A percentile compares a stretch with the other conserved stretches of the same genome.
phyloP scores from a whole-genome alignment of 495 filamentous ascomycete genomes.

The Xylaria cubensis region DNA sequence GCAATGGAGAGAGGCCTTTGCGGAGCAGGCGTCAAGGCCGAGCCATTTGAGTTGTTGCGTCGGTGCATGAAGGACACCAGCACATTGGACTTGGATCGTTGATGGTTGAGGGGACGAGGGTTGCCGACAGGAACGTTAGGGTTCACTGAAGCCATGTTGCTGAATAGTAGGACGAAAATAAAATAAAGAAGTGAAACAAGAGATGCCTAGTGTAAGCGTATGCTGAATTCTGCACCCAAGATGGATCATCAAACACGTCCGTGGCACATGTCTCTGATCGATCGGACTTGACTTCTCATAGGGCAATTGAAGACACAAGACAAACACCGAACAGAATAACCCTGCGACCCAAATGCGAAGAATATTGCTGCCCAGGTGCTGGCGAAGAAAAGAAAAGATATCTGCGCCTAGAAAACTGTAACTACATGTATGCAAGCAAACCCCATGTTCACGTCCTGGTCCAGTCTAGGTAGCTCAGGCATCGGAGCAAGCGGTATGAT shows the following conservation, averaged over 20 bases:
- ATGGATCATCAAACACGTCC: conserved; percentile 21
- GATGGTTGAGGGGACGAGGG: conserved; percentile 38
- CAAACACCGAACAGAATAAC: conserved; percentile 10
- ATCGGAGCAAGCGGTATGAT: conserved; percentile 19
- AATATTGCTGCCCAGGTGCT: conserved; percentile 17
- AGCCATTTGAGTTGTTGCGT: conserved; percentile 56
- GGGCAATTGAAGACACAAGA: not conserved
- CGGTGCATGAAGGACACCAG: conserved; percentile 63
- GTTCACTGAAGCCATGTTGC: conserved; percentile 37
- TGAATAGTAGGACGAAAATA: conserved; percentile 2
- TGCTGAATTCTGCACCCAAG: conserved; percentile 7
- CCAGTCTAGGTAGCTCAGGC: not conserved
- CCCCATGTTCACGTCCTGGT: conserved; percentile 8
- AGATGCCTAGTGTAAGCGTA: conserved; percentile 20
- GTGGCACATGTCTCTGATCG: conserved; percentile 18
- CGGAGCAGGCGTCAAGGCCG: conserved; percentile 45
- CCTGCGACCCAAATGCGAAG: conserved; percentile 16
- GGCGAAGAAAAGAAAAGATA: conserved; percentile 5
- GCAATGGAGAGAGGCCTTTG: conserved; percentile 32
- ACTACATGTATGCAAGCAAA: not conserved
- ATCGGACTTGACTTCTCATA: conserved; percentile 1
- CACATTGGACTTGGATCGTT: conserved; percentile 63
- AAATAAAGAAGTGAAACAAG: conserved; percentile 24
- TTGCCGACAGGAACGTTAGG: conserved; percentile 32
- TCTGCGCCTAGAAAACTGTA: not conserved